Base-by-base conservation (phyloP, 2,329 filamentous ascomycete genomes). In the Microcera coccophila region DNA sequence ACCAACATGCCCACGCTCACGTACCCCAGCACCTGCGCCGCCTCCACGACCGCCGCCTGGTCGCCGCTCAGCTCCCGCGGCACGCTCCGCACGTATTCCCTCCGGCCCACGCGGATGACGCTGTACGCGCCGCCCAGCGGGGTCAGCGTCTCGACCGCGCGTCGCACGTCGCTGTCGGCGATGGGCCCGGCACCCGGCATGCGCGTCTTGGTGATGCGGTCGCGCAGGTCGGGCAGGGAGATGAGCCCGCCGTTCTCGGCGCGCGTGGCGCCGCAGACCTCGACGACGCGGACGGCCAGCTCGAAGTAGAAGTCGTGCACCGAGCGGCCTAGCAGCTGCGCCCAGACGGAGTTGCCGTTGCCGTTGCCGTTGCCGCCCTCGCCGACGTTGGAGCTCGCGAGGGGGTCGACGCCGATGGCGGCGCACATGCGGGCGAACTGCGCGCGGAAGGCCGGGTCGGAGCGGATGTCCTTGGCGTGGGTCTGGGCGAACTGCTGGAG, bases 241-340 rank as follows among this genome's bases (percentile, higher is more conserved):
- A 98, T 88, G 58, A 98, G 72, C 0, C 93, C 93, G 5, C 93
- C 93, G 63, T 98, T 98, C 68, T 96, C 91, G 4, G 79, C 81
- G 39, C 93, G 76, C 34, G 90, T 96, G 39, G 84, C 81, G 5
- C 89, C 77, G 62, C 93, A 98, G 7, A 96, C 82, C 66, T 97
- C 91, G 5, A 98, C 93, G 1, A 97, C 87, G 38, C 88, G 79
- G n/a, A 97, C 91, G 2, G 90, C 93, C 35, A 98, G 81, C 71
- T 95, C 91, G 66, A 97, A 97, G 70, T 97, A 98, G 63, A 98
- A 98, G 66, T 98, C 93, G 63, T 96, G 95, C 55, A 98, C 90
- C 57, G 84, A 90, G 46, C 86, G 81, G 21, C 93, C 93, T 16
- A 97, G 76, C 49, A 97, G 80, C 71, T 96, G 90, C 8, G 89